Evolutionary conservation across 306 rosid genomes (phyloP).

Genomic region (Begonia masoniana): DNA sequence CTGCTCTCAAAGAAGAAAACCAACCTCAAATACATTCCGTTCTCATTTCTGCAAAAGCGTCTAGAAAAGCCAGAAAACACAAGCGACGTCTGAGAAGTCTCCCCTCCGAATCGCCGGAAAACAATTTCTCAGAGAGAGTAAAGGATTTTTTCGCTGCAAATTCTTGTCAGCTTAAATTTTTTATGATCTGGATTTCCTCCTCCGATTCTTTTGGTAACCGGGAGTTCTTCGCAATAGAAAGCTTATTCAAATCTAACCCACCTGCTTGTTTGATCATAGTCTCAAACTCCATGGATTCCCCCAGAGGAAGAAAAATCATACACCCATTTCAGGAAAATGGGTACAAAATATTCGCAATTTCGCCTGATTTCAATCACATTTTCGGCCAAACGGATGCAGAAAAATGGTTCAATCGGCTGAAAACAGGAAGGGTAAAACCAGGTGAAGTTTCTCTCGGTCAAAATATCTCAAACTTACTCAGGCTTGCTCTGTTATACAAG

Average conservation of each 20-base stretch:
- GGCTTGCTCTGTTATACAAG: conserved; percentile 60
- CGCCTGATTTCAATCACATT: conserved; percentile 57
- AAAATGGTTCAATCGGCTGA: conserved; percentile 41
- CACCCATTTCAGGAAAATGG: conserved; percentile 35
- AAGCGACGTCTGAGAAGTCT: conserved; percentile 39
- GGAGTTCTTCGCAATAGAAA: conserved; percentile 51
- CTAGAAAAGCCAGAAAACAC: conserved; percentile 21
- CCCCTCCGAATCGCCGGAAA: conserved; percentile 10
- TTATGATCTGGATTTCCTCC: conserved; percentile 93
- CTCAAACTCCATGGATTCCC: conserved; percentile 58
- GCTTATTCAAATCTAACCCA: conserved; percentile 63
- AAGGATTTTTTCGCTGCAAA: conserved; percentile 30
- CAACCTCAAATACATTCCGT: conserved; percentile 17
- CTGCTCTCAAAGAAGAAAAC: conserved; percentile 22
- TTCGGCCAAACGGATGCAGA: conserved; percentile 66
- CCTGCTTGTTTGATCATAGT: conserved; percentile 62
- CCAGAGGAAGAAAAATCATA: conserved; percentile 29
- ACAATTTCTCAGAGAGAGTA: conserved; percentile 26
- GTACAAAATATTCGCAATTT: conserved; percentile 33
- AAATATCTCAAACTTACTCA: conserved; percentile 75
- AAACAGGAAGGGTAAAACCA: conserved; percentile 49
- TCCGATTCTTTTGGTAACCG: conserved; percentile 46
- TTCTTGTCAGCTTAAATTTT: conserved; percentile 48
- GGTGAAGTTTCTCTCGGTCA: conserved; percentile 78
- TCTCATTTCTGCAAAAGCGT: conserved; percentile 17